Conservation (phyloP, 1,284 basidiomycete genomes). For the Pseudozyma thailandica region DNA sequence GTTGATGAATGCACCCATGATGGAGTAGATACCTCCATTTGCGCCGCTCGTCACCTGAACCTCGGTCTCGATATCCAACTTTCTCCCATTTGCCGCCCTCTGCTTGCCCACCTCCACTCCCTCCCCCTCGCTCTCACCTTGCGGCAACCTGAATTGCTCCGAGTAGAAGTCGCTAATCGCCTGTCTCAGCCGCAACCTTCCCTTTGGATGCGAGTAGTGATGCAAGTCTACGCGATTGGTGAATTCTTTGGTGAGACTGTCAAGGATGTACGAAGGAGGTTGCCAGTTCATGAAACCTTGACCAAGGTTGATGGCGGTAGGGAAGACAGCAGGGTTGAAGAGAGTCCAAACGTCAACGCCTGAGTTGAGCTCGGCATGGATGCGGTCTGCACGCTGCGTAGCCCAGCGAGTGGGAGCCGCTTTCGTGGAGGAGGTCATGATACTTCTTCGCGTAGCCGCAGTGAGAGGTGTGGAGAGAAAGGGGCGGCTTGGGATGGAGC, state of each 20-base stretch:
- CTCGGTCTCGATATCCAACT: constrained; percentile 85
- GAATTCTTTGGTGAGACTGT: constrained; percentile 41
- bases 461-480: not conserved
- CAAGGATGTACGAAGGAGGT: constrained; percentile 58
- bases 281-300: constrained; percentile 68
- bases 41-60: constrained; percentile 95
- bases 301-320: constrained; percentile 65
- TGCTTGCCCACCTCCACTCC: constrained; percentile 37
- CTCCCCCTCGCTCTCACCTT: constrained; percentile 35
- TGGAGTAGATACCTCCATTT: constrained; percentile 70
- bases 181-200: constrained; percentile 56
- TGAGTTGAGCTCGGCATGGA: constrained; percentile 51
- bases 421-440: constrained; percentile 26
- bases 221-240: constrained; percentile 58
- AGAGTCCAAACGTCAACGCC: constrained; percentile 66
- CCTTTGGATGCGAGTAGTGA: constrained; percentile 66
- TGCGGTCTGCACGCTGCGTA: constrained; percentile 38
- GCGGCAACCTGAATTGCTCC: constrained; percentile 46
- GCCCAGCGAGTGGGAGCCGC: constrained; percentile 40
- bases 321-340: constrained; percentile 65
- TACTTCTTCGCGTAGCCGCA: constrained; percentile 7
- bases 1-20: constrained; percentile 55
- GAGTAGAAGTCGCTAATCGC: constrained; percentile 58
- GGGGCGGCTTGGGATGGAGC: constrained; percentile 6
- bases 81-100: constrained; percentile 70